These are phyloP conservation scores for Inosperma sp. DNA, from an alignment of 768 basidiomycete species.

Conservation along the genomic window DNA sequence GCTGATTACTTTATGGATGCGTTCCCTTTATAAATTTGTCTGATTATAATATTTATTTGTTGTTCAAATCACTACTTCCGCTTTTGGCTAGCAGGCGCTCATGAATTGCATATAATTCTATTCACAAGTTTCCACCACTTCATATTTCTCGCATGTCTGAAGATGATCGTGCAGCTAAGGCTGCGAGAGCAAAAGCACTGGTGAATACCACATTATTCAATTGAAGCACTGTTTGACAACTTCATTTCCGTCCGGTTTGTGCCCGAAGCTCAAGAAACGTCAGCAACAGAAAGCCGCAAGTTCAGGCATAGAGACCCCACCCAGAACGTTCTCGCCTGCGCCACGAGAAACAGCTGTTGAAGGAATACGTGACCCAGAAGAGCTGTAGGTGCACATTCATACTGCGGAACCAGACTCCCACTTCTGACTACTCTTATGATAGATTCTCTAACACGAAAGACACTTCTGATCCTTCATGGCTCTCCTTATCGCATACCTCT, in stretches of 20 bases:
- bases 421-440: conserved; percentile 18
- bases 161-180: conserved; percentile 74
- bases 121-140: neutral
- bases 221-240: conserved; percentile 10
- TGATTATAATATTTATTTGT: no score
- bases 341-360: conserved; percentile 41
- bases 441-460: conserved; percentile 38
- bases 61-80: neutral
- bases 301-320: conserved; percentile 34
- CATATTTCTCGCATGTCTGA: conserved; percentile 44
- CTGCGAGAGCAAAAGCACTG: conserved; percentile 80
- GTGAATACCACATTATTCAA: conserved; percentile 36
- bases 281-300: conserved; percentile 49
- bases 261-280: conserved; percentile 70
- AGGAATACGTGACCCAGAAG: conserved; percentile 50
- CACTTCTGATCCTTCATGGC: conserved; percentile 52
- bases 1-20: conserved; percentile 28
- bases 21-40: no score
- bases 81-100: neutral
- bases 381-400: conserved; percentile 52
- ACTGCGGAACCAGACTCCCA: neutral
- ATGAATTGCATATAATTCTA: neutral
- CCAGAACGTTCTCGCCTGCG: conserved; percentile 48
- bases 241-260: conserved; percentile 7
- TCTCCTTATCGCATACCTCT: conserved; percentile 49